Percentiles rank a stretch among this genome's conserved stretches.
phyloP scores from a whole-genome alignment of 2,329 filamentous ascomycete species.

The Pezicula radicicola region DNA sequence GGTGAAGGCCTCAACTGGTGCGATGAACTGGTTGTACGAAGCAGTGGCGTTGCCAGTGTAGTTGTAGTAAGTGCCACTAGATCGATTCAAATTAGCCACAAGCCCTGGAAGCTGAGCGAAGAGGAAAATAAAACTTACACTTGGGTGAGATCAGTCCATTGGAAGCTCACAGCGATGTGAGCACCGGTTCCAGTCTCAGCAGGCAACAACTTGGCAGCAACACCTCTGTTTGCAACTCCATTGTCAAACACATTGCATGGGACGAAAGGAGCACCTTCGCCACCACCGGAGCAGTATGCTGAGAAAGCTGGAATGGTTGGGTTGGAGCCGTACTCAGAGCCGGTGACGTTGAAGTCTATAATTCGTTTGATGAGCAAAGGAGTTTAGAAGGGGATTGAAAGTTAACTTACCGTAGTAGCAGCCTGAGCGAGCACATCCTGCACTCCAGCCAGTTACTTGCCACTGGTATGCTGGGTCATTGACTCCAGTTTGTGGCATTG shows the following conservation, averaged over 20 bases:
- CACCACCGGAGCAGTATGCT: conserved; percentile 6
- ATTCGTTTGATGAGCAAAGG: neutral
- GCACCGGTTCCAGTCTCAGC: conserved; percentile 8
- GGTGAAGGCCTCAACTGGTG: neutral
- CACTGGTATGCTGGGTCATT: conserved; percentile 6
- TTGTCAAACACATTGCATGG: conserved; percentile 5
- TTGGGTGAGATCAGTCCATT: neutral
- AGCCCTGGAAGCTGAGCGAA: neutral
- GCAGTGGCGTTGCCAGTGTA: conserved; percentile 1
- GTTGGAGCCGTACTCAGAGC: neutral
- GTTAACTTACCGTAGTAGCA: conserved; percentile 7
- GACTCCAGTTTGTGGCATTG: neutral
- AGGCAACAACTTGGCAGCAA: conserved; percentile 6
- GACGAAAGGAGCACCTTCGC: conserved; percentile 1
- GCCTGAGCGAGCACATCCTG: conserved; percentile 5
- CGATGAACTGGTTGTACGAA: conserved; percentile 2
- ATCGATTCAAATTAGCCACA: neutral
- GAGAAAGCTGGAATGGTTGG: conserved; percentile 8
- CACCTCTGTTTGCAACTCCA: conserved; percentile 3
- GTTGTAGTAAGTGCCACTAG: conserved; percentile 4
- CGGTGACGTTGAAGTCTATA: conserved; percentile 11
- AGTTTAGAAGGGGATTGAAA: neutral
- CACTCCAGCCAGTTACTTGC: conserved; percentile 8
- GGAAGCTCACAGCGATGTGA: conserved; percentile 9
- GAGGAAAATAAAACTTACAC: neutral